Evolutionary conservation across 441 rosid species (phyloP), one percentile per base, ranked within the genome.

Genomic region (Euphorbia schlechtendalii): DNA sequence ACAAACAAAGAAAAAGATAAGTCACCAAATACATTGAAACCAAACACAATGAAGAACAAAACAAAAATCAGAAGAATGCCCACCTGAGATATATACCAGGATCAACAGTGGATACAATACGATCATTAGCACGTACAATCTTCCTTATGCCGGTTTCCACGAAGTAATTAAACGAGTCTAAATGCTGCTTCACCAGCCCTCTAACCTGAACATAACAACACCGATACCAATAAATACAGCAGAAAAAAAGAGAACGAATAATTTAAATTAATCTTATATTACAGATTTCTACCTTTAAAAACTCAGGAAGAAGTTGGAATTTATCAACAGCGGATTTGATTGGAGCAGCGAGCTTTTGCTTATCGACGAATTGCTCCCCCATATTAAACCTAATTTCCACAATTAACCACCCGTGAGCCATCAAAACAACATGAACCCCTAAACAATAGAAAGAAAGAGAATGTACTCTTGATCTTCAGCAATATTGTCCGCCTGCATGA

Each of bases 121-220:
- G 82, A 65, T 74, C 73, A 78, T 90, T 93, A 32, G 97, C 97
- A 30, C 84, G 83, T 28, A 88, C 89, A 69, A 93, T 90, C 83
- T 90, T 93, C 74, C 84, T 84, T n/a, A 93, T 93, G 24, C 92
- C 97, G 0, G 75, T 72, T 61, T 88, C 80, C 18, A 88, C 77
- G 62, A 93, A 90, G 73, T 86, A 93, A 75, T 90, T 93, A 63
- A 88, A 88, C 0, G 98, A 93, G 79, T 90, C 96, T 67, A 92
- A 64, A 63, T 88, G 99, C 56, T 93, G 97, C 84, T 88, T 93
- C 84, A 93, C 99, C 63, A 90, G 76, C 61, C 99, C 99, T 74
- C 96, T 81, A 53, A 87, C 87, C 98, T 92, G 18, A 70, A 22
- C 67, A 65, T 25, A n/a, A n/a, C n/a, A n/a, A n/a, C n/a, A n/a